phyloP scores from a whole-genome alignment of 306 rosid species.

The Cucurbita moschata region DNA sequence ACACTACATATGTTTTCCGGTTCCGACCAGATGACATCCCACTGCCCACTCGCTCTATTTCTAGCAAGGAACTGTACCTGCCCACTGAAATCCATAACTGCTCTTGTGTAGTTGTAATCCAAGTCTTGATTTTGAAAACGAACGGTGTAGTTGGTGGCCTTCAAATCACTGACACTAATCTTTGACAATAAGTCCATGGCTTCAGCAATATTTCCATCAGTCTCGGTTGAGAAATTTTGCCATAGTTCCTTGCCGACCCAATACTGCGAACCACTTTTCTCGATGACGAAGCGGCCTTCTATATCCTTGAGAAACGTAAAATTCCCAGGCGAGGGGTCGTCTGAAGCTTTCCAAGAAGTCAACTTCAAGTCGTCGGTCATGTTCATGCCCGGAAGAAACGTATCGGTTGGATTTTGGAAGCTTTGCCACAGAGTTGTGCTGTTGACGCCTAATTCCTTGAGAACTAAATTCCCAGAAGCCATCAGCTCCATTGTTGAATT shows the following conservation, averaged over 20 bases:
- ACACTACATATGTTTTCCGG: slow-evolving; percentile 42
- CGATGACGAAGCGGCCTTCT: background rate
- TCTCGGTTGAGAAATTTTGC: background rate
- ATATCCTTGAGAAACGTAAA: slow-evolving; percentile 10
- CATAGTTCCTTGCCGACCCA: background rate
- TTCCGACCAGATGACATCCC: slow-evolving; percentile 36
- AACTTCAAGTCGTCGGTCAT: slow-evolving; percentile 28
- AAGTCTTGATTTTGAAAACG: background rate
- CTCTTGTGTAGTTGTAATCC: background rate
- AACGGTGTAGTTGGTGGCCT: background rate
- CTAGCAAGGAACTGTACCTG: slow-evolving; percentile 22
- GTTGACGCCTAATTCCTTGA: background rate
- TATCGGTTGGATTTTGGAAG: slow-evolving; percentile 53
- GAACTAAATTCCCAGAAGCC: slow-evolving; percentile 32
- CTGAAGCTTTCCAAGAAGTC: slow-evolving; percentile 18
- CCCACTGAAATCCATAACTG: slow-evolving; percentile 11
- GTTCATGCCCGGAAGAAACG: slow-evolving; percentile 75
- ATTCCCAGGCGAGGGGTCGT: slow-evolving; percentile 7
- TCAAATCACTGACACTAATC: background rate
- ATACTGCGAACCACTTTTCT: background rate
- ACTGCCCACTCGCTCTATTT: slow-evolving; percentile 8
- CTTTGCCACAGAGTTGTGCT: slow-evolving; percentile 25
- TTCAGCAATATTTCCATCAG: background rate
- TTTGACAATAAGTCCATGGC: background rate
- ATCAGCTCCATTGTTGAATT: slow-evolving; percentile 13